These are phyloP conservation scores for Castanea crenata DNA, from an alignment of 306 rosid species.

Conservation along the genomic window DNA sequence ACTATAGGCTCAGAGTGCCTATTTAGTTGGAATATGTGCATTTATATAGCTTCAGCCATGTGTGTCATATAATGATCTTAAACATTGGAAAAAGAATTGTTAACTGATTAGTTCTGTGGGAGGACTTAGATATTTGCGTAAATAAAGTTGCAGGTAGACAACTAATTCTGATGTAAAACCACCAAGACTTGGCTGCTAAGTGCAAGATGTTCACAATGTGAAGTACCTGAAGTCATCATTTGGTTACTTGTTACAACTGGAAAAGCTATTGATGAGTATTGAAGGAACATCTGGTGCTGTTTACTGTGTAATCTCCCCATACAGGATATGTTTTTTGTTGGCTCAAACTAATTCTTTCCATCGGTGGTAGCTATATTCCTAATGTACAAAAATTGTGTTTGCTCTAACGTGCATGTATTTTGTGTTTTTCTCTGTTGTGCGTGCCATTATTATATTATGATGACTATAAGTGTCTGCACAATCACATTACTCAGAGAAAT, in stretches of 20 bases:
- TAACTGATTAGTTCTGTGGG: not conserved
- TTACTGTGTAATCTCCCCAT: not conserved
- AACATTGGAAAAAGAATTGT: too few species aligned
- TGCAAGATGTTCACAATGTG: too few species aligned
- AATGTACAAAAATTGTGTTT: not conserved
- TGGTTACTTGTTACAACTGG: not conserved
- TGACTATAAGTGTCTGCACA: slow-evolving; percentile 1
- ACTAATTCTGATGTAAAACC: not conserved
- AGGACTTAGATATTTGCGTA: not conserved
- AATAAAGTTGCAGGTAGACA: not conserved
- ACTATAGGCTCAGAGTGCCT: not conserved
- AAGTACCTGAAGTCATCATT: not conserved
- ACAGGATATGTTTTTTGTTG: too few species aligned
- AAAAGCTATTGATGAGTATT: too few species aligned
- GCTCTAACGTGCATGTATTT: not conserved
- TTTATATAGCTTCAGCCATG: too few species aligned
- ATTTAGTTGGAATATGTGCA: not conserved
- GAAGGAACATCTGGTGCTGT: not conserved
- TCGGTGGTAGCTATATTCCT: not conserved
- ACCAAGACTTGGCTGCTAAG: not conserved
- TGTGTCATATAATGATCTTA: not conserved
- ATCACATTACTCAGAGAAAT: slow-evolving; percentile 1
- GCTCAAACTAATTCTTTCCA: too few species aligned
- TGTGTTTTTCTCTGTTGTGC: not conserved
- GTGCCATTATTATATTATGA: not conserved